Evolutionary conservation across 2,329 filamentous ascomycete species (phyloP), one percentile per base, ranked within the genome.

Genomic region (Colletotrichum higginsianum): DNA sequence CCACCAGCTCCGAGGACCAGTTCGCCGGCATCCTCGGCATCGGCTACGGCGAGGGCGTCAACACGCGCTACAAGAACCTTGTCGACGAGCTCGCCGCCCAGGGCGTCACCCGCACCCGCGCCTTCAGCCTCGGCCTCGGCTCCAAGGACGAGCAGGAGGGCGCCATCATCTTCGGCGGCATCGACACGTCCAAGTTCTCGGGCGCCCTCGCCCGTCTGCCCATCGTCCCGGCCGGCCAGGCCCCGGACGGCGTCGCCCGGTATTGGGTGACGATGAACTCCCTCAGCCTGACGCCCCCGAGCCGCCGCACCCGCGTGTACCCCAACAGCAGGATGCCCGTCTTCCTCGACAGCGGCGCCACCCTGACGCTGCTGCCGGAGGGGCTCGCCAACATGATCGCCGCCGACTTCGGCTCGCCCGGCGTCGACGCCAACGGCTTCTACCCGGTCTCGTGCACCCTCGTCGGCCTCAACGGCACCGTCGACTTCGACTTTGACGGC

Each of bases 321-420:
- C 64, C 9, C 55, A 63, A 47, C 44, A 70, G 23, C 86, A 85
- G 74, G 63, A 81, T 86, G 75, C 84, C 89, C 15, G 91, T 92
- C 13, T 90, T 94, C 64, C 86, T 94, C 53, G 92, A 94, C 81
- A 92, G 90, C 35, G 92, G 92, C 8, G 91, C 90, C 30, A 93
- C 90, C 16, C 84, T 93, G 76, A 92, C 89, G 61, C 88, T 93
- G 66, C 84, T 94, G 2, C 92, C 92, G 1, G 81, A 87, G 66
- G 78, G 79, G 23, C 80, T 94, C 42, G 87, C 87, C 52, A 76
- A 80, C n/a, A 74, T 76, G 52, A 85, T 91, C 42, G 86, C 86
- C 23, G 76, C 79, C 26, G 85, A 87, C 74, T 86, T 90, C 65
- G 86, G 85, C 13, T 83, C 84, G 3, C 68, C 77, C 0, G 76